Conservation (phyloP, 2,329 filamentous ascomycete species). For the Penicillium sp. region DNA sequence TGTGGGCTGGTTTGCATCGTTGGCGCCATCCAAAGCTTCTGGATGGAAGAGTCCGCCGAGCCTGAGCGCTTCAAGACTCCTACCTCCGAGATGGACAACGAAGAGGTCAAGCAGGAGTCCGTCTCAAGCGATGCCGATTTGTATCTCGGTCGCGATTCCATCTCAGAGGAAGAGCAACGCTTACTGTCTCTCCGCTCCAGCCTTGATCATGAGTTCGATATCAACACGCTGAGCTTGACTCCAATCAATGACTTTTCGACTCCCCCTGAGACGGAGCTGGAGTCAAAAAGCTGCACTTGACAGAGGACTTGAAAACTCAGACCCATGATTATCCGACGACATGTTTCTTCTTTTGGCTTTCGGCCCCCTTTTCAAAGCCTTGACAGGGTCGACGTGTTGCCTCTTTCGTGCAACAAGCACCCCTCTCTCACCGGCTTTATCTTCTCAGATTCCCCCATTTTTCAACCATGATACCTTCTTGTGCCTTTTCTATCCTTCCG, state of each 20-base stretch:
- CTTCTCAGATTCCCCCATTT: too few species aligned
- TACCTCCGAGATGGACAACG: slow-evolving; percentile 22
- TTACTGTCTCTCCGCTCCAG: slow-evolving; percentile 34
- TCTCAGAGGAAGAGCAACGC: slow-evolving; percentile 30
- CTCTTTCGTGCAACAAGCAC: too few species aligned
- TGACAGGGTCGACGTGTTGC: too few species aligned
- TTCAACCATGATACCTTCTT: too few species aligned
- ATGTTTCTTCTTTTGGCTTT: too few species aligned
- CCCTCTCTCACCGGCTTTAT: too few species aligned
- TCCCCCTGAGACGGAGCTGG: slow-evolving; percentile 5
- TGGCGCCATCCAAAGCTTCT: slow-evolving; percentile 69
- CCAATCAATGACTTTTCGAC: slow-evolving; percentile 9
- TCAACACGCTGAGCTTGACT: slow-evolving; percentile 22
- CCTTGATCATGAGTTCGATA: slow-evolving; percentile 28
- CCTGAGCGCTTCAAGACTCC: slow-evolving; percentile 34
- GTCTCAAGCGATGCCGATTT: slow-evolving; percentile 14
- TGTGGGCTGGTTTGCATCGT: slow-evolving; percentile 68
- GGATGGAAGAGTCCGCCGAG: slow-evolving; percentile 60
- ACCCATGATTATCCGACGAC: background rate
- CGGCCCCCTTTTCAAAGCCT: too few species aligned
- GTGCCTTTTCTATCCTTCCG: too few species aligned
- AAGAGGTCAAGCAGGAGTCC: slow-evolving; percentile 21
- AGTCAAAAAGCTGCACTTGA: slow-evolving; percentile 7
- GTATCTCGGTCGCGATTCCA: slow-evolving; percentile 18
- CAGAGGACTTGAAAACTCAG: background rate